Conservation (phyloP, 768 basidiomycete species). For the Lactarius quietus region DNA sequence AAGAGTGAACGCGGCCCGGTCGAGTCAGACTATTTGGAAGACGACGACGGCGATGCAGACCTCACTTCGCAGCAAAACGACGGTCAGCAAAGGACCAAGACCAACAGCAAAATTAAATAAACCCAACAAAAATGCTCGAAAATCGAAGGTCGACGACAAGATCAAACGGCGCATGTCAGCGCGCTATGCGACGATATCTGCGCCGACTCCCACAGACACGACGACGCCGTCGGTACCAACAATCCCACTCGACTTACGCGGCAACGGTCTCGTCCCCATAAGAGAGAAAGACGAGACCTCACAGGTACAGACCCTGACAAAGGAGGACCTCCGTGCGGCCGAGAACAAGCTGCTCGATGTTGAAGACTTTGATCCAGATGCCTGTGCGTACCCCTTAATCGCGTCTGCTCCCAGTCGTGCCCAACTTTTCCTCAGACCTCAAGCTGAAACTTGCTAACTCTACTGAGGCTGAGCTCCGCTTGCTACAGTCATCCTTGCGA, state of each 20-base stretch:
- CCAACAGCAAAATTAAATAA: conserved; percentile 22
- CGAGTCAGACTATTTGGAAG: not conserved
- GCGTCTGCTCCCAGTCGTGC: not conserved
- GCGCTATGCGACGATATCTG: conserved; percentile 84
- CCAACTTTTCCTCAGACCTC: conserved; percentile 41
- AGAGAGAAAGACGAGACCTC: conserved; percentile 50
- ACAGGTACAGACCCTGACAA: conserved; percentile 36
- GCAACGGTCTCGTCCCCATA: conserved; percentile 35
- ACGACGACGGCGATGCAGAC: conserved; percentile 33
- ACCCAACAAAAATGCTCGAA: conserved; percentile 33
- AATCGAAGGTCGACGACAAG: conserved; percentile 70
- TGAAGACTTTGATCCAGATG: conserved; percentile 84
- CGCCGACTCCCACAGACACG: conserved; percentile 62
- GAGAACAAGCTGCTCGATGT: conserved; percentile 64
- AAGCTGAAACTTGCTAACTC: conserved; percentile 89
- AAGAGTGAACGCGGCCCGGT: not conserved
- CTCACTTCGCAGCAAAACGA: conserved; percentile 31
- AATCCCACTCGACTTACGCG: conserved; percentile 44
- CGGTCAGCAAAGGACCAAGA: conserved; percentile 17
- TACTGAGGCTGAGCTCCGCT: conserved; percentile 74
- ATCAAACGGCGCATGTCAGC: conserved; percentile 96
- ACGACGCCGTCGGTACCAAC: conserved; percentile 60
- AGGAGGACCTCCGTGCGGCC: conserved; percentile 57
- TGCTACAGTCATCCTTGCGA: conserved; percentile 72
- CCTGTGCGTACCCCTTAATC: conserved; percentile 56